Evolutionary conservation across 371 early-diverging fungal genomes (phyloP), one percentile per base, ranked within the genome.

Genomic region (Zychaea mexicana): DNA sequence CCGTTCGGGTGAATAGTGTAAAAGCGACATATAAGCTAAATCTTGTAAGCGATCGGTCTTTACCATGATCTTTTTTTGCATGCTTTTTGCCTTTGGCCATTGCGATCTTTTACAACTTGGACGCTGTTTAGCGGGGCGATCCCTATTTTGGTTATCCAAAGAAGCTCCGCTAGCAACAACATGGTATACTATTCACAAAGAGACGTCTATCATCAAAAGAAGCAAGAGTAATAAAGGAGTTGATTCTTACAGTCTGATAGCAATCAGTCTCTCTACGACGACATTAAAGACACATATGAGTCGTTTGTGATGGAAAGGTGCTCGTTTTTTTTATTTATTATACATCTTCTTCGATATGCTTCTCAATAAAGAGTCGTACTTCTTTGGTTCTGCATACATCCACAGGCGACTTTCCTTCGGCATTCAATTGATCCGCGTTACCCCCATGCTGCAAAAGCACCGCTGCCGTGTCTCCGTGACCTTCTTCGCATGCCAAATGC

Each of bases 401-500:
- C 12, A 82, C 63, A 2, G 86, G 82, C 0, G 81, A 69, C 60
- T 81, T 69, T 0, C 77, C 78, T 12, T 78, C 75, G 1, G 57
- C 56, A 63, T 86, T 86, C 13, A 78, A 58, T 19, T 69, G 65
- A 59, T 84, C 84, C 13, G 71, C 38, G 64, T 84, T 78, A 21
- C 74, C 86, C 30, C 79, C 78, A 21, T 75, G 59, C 60, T 86
- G 72, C 19, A 88, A 66, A 39, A 88, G 62, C 4, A 68, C 62
- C 3, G 74, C 24, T 7, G 83, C 85, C 10, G 82, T 79, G 54
- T 84, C 85, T 2, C 84, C 85, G 36, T 82, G 86, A n/a, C 79
- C 82, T 53, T 86, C 88, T 53, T 88, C 86, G 55, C 86, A 86
- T 3, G 88, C 86, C 56, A 85, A 46, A 58, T 88, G 88, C 66